Conservation (phyloP, 2,329 filamentous ascomycete genomes). For the Kalaharituber pfeilii region DNA sequence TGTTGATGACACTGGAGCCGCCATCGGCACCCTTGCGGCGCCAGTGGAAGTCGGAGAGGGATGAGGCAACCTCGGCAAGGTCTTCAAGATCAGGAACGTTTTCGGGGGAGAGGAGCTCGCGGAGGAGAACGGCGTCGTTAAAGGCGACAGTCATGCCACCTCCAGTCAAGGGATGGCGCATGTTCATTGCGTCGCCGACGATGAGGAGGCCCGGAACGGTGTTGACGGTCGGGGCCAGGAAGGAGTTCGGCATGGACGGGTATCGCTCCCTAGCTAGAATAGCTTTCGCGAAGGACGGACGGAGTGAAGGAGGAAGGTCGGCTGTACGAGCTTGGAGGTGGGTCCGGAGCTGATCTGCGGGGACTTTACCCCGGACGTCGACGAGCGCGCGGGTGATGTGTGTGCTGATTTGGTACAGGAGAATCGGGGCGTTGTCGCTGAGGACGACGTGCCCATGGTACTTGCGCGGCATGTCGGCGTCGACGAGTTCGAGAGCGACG, state of each 20-base stretch:
- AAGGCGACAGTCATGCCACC: constrained; percentile 97
- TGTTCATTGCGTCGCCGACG: constrained; percentile 90
- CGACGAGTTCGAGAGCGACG: constrained; percentile 81
- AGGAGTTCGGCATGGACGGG: constrained; percentile 90
- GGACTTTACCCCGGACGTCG: constrained; percentile 63
- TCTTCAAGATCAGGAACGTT: constrained; percentile 53
- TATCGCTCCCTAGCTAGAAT: constrained; percentile 56
- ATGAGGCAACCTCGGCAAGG: constrained; percentile 44
- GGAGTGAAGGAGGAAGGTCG: constrained; percentile 52
- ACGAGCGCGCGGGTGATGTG: constrained; percentile 83
- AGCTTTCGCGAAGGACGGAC: constrained; percentile 56
- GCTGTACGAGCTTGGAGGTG: constrained; percentile 69
- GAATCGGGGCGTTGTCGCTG: constrained; percentile 55
- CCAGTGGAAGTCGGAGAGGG: constrained; percentile 71
- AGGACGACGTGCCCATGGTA: constrained; percentile 79
- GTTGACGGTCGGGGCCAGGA: constrained; percentile 64
- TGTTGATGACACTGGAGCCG: constrained; percentile 79
- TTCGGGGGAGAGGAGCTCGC: constrained; percentile 53
- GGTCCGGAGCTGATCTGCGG: constrained; percentile 65
- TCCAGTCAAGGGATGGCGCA: constrained; percentile 95
- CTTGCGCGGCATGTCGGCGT: constrained; percentile 58
- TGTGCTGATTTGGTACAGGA: constrained; percentile 92
- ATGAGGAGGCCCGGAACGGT: constrained; percentile 56
- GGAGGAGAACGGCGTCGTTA: constrained; percentile 70
- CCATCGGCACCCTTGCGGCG: constrained; percentile 44